Conservation (phyloP, 2,329 filamentous ascomycete species). For the Mycosphaerella sp. region DNA sequence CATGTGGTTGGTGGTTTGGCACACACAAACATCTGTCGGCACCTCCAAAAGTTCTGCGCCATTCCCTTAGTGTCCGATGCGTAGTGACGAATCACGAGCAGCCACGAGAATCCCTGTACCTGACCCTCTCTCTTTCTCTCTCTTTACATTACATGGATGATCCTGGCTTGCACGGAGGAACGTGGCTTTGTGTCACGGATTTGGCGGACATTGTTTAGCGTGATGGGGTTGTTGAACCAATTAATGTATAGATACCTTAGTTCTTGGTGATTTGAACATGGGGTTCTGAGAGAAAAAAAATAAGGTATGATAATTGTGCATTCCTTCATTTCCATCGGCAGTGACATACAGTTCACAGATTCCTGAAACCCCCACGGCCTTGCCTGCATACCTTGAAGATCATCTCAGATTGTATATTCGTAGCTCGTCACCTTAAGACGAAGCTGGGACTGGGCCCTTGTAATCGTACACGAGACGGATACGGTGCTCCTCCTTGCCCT, state of each 20-base stretch:
- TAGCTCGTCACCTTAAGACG: neutral
- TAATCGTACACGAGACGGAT: constrained; percentile 42
- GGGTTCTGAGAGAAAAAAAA: too few species aligned
- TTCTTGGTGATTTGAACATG: too few species aligned
- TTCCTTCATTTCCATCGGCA: too few species aligned
- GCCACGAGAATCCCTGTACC: too few species aligned
- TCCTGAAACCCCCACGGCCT: neutral
- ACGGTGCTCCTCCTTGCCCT: constrained; percentile 37
- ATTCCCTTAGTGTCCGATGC: constrained; percentile 2
- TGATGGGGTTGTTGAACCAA: neutral
- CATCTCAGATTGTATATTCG: too few species aligned
- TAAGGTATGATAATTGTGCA: too few species aligned
- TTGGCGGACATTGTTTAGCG: neutral
- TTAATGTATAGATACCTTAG: too few species aligned
- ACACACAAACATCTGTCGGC: neutral
- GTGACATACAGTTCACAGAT: neutral
- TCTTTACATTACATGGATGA: too few species aligned
- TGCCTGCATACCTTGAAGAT: too few species aligned
- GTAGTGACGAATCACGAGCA: constrained; percentile 2
- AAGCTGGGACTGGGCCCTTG: constrained; percentile 9
- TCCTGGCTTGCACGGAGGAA: neutral
- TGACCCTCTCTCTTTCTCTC: too few species aligned
- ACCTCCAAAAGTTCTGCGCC: constrained; percentile 6
- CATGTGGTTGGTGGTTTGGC: too few species aligned
- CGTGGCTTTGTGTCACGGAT: neutral